Base-by-base conservation (phyloP, 2,329 filamentous ascomycete species). In the Aspergillus sergii region DNA sequence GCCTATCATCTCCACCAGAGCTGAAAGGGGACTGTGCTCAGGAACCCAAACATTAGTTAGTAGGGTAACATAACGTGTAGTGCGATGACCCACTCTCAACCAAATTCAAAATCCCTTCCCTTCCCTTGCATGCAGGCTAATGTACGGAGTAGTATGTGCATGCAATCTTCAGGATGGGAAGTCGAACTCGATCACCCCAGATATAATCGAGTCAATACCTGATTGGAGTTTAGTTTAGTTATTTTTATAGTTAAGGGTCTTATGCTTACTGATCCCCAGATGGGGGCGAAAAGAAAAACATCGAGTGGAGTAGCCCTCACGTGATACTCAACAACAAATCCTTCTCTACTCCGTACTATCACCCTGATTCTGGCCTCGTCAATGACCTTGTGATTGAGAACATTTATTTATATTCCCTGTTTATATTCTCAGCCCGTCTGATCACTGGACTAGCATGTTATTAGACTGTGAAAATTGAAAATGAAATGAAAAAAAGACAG, bases 401-500 rank as follows among this genome's bases (percentile, higher is more conserved):
- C 21, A n/a, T 32, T n/a, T 32, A n/a, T 32, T 32, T 51, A 28
- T 30, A 30, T 51, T 51, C 48, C 28, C 16, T 6, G 28, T 28
- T 34, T 51, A 4, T 30, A 32, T 51, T 34, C 19, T 26, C 28
- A 51, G 28, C 21, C 45, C 45, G 12, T 26, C 19, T 23, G 11
- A 2, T 28, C 28, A 28, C 23, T 12, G 45, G 21, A 19, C 23
- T 14, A 26, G 12, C 45, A 48, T 48, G 6, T 4, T 48, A 48
- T 26, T 8, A 9, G 21, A 48, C 45, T 48, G 8, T 41, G 39
- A 10, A 41, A 41, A 41, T 41, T 26, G 43, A 48, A 34, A 30
- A 62, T 59, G 41, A 19, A 28, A 60, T 58, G 21, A 66, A 56
- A 67, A 51, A 58, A 50, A 58, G 36, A 58, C 59, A 36, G 32